Base-by-base conservation (phyloP, 495 filamentous ascomycete genomes). In the Ramalina peruviana region DNA sequence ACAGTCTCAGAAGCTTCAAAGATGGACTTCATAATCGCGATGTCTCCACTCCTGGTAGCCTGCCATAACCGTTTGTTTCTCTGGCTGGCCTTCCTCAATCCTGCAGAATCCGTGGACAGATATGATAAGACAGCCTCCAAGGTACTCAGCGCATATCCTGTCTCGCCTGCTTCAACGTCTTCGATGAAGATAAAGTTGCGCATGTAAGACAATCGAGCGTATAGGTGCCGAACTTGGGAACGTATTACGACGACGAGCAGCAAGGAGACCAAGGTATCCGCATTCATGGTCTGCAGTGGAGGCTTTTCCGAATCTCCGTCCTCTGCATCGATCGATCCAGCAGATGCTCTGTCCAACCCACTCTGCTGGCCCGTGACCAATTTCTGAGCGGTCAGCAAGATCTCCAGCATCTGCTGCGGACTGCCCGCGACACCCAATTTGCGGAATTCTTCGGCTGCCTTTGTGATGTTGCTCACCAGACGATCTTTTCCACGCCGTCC, bases 51-150 rank as follows among this genome's bases (percentile, higher is more conserved):
- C 43, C 76, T 82, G 6, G 80, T 80, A 20, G 89, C 86, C 61
- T 90, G 80, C 93, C 93, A 99, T 11, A 99, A 67, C 6, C 79
- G 76, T 59, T 81, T 81, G 60, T 99, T 99, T 13, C 86, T 73
- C 43, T 78, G 73, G 63, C 93, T 99, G 11, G 89, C 85, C 58
- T 79, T 81, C 49, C 87, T 77, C 36, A 99, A 65, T 19, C 79
- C 84, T 17, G 80, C 82, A 0, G 88, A 88, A 55, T 94, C 88
- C 23, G 79, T 80, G 19, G 82, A 75, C 16, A 99, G 75, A 65
- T 99, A 96, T 9, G 88, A 85, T 12, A 99, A 67, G 4, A 99
- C 93, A 1, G 87, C 93, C 66, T 99, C 93, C 44, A 95, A 85
- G 1, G 93, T 99, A 60, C 90, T 97, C 30, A 99, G 68, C 6